Evolutionary conservation across 164 flowering plant genomes (phyloP), one percentile per base, ranked within the genome.

Genomic region (Magnolia kwangsiensis): DNA sequence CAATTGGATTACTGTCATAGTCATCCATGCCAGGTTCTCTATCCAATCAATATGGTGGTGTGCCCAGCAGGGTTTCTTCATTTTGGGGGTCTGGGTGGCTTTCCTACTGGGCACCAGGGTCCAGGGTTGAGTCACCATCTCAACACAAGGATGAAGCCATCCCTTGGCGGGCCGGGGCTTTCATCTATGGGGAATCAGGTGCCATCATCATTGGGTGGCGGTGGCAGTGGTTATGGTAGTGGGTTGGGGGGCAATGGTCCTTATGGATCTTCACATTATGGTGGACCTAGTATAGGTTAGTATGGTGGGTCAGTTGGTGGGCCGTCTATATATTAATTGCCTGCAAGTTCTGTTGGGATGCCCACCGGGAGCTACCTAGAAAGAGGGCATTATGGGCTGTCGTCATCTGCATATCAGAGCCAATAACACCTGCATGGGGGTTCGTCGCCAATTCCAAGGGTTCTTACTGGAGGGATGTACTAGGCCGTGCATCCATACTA

Each of bases 381-480:
- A 67, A 70, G 70, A 16, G 70, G 76, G n/a, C 90, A 80, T 66
- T 89, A 90, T 80, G 83, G 89, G 61, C 69, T 89, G 77, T 77
- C 86, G 1, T 78, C 91, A 0, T 77, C 88, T 0, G 45, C 59
- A 2, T 93, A 84, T 74, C 89, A 87, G 0, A 74, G 88, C 24
- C 97, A 88, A 82, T 86, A 73, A 20, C 91, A 86, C 70, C 98
- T 84, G 74, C 88, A 87, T 5, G 73, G 90, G 1, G 92, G 91
- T 64, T 76, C 87, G 1, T 89, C 94, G 0, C 88, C 89, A 0
- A 90, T 79, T 8, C 91, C 97, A 0, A 87, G 97, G 69, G 90
- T 86, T 76, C 92, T 92, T 1, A 85, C 92, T 7, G 91, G 91
- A 6, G 91, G 89, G 70, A 82, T 91, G 90, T 95, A 95, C 76